Conservation (phyloP, 306 rosid genomes). For the Castanopsis chinensis region DNA sequence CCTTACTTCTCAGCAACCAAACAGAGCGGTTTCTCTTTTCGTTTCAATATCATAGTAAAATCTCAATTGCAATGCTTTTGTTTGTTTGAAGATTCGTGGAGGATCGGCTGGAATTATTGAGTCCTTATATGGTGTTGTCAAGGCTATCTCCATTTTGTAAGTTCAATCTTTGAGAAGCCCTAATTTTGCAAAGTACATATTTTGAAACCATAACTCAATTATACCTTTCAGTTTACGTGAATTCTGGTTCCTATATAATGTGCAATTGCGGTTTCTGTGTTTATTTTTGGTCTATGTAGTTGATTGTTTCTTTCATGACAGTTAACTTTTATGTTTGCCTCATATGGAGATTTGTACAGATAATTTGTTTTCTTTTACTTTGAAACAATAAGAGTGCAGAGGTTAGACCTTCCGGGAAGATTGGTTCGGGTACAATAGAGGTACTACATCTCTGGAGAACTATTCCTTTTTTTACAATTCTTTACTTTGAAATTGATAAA, state of each 20-base stretch:
- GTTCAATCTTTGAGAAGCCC: constrained; percentile 20
- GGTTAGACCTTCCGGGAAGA: constrained; percentile 81
- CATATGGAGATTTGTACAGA: constrained; percentile 2
- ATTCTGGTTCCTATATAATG: background rate
- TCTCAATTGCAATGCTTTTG: background rate
- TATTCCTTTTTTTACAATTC: background rate
- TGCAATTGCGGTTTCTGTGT: background rate
- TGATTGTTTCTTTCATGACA: background rate
- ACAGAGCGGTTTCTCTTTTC: background rate
- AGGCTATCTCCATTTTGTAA: constrained; percentile 74
- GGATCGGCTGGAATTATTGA: constrained; percentile 89
- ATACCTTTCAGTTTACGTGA: too few relatives aligned
- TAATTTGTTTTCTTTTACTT: constrained; percentile 33
- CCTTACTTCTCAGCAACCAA: background rate
- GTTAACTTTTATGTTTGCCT: too few relatives aligned
- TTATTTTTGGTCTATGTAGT: background rate
- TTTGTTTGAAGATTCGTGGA: constrained; percentile 68
- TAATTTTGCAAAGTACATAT: background rate
- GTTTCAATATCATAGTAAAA: background rate
- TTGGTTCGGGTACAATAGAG: constrained; percentile 78
- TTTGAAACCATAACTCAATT: too few relatives aligned
- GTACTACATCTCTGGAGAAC: constrained; percentile 34
- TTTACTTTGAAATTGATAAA: background rate
- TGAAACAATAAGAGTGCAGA: constrained; percentile 60
- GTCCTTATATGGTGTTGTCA: constrained; percentile 74